A percentile compares a stretch with the other conserved stretches of the same genome.
Evolutionary conservation across 495 filamentous ascomycete species (phyloP).

Genomic region (Xylaria curta): DNA sequence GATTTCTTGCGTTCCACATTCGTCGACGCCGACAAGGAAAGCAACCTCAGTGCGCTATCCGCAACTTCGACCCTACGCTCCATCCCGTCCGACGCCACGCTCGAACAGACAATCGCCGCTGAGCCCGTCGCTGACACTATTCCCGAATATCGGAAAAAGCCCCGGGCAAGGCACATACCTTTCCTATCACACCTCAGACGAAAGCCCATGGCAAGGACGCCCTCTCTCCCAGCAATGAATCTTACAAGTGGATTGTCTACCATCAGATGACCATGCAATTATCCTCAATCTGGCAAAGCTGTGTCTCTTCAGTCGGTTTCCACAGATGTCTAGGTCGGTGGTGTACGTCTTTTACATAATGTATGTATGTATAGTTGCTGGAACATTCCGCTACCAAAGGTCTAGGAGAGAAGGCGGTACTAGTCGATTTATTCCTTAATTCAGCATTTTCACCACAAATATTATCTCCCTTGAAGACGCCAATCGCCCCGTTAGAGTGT

Average conservation of each 20-base stretch:
- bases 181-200: conserved; percentile 21
- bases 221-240: conserved; percentile 16
- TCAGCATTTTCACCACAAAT: background rate
- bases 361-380: conserved; percentile 7
- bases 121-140: conserved; percentile 26
- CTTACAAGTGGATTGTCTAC: conserved; percentile 2
- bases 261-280: conserved; percentile 11
- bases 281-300: background rate
- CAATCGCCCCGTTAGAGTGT: background rate
- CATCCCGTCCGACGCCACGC: conserved; percentile 25
- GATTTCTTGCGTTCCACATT: conserved; percentile 63
- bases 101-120: conserved; percentile 28
- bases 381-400: background rate
- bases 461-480: background rate
- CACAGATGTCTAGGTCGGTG: background rate
- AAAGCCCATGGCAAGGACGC: conserved; percentile 7
- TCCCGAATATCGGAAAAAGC: conserved; percentile 19
- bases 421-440: conserved; percentile 18
- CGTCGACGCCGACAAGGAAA: conserved; percentile 34
- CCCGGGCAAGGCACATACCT: conserved; percentile 23
- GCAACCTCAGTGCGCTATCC: conserved; percentile 21
- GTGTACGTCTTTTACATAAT: conserved; percentile 10
- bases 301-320: background rate
- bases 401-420: conserved; percentile 10
- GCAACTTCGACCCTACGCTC: conserved; percentile 26